Conservation (phyloP, 225 moss, liverwort and hornwort genomes). For the Neckera pumila region DNA sequence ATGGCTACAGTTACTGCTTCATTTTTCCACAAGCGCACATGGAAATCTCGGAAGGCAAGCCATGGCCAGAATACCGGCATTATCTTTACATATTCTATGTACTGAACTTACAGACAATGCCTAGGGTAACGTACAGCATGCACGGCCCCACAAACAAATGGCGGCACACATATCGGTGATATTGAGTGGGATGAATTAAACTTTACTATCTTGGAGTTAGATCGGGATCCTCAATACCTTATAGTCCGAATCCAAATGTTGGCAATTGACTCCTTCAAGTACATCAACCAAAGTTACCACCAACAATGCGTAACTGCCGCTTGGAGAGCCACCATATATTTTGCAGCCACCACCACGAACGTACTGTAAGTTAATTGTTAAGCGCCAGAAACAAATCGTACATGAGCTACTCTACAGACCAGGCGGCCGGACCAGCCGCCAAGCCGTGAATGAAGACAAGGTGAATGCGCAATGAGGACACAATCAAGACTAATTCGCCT, state of each 20-base stretch:
- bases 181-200: background rate
- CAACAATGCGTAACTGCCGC: background rate
- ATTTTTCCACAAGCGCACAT: background rate
- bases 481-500: background rate
- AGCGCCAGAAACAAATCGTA: background rate
- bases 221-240: background rate
- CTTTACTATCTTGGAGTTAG: background rate
- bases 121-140: background rate
- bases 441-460: background rate
- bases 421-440: background rate
- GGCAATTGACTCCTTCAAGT: background rate
- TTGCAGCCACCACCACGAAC: background rate
- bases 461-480: background rate
- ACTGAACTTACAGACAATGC: background rate
- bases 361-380: background rate
- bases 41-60: background rate
- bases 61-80: background rate
- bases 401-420: background rate
- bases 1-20: background rate
- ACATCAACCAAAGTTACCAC: background rate
- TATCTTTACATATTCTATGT: background rate
- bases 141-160: background rate
- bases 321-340: background rate
- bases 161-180: background rate
- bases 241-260: conserved; percentile 9